Evolutionary conservation across 140 eudicot species (phyloP).

Genomic region (Flaveria floridana): DNA sequence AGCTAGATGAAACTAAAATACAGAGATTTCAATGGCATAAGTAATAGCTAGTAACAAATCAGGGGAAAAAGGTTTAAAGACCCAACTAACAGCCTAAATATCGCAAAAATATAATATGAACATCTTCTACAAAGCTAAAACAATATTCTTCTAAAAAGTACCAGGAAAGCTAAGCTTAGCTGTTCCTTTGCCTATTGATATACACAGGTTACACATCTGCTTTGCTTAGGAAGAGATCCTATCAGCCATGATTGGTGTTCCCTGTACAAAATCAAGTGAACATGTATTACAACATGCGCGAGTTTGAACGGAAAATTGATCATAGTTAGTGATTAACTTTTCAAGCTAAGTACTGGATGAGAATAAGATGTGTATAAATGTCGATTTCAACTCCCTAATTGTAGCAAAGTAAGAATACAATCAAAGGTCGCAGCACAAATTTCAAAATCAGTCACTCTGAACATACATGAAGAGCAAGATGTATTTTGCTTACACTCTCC

Average conservation of each 20-base stretch:
- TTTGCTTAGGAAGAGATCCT: background rate
- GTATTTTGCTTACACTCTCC: background rate
- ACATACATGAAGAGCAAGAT: background rate
- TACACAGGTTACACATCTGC: background rate
- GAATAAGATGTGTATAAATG: too few relatives aligned
- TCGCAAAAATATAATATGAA: background rate
- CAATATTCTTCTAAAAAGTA: background rate
- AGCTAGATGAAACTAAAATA: background rate
- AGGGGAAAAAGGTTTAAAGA: background rate
- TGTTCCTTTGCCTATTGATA: constrained; percentile 10
- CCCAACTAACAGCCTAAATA: background rate
- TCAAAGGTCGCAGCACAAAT: too few relatives aligned
- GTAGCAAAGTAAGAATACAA: too few relatives aligned
- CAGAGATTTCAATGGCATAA: background rate
- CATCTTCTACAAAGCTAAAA: constrained; percentile 18
- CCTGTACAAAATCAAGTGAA: constrained; percentile 7
- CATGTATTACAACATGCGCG: too few relatives aligned
- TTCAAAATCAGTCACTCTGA: background rate
- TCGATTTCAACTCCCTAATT: too few relatives aligned
- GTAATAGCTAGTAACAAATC: background rate
- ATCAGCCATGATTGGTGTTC: constrained; percentile 5
- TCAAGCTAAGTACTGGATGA: too few relatives aligned
- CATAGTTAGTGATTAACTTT: too few relatives aligned
- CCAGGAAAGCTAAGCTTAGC: background rate
- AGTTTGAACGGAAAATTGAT: too few relatives aligned